These are phyloP conservation scores for Suillus subluteus DNA, from an alignment of 768 basidiomycete species.

Conservation along the genomic window DNA sequence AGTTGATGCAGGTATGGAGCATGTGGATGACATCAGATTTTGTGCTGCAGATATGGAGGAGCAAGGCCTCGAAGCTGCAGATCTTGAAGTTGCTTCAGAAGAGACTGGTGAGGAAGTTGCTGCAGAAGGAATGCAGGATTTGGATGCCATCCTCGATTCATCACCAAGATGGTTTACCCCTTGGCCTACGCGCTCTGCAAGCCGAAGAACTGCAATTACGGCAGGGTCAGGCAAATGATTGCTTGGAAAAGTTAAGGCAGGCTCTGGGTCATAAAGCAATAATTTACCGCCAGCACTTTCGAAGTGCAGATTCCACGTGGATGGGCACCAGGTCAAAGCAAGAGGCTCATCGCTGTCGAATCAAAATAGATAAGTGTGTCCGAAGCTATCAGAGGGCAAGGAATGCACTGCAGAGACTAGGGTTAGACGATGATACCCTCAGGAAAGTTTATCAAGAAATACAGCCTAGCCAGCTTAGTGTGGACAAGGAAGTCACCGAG, in stretches of 20 bases:
- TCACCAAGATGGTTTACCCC: background rate
- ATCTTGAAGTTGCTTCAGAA: background rate
- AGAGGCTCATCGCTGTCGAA: background rate
- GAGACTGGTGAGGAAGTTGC: background rate
- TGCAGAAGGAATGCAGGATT: conserved; percentile 10
- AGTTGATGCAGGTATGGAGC: background rate
- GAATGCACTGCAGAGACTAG: background rate
- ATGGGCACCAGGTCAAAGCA: conserved; percentile 11
- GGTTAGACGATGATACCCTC: background rate
- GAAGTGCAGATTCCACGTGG: conserved; percentile 3
- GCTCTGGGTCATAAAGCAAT: conserved; percentile 9
- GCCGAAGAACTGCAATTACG: background rate
- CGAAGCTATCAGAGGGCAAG: conserved; percentile 7
- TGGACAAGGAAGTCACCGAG: conserved; percentile 14
- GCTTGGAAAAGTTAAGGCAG: conserved; percentile 2
- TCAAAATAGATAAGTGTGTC: conserved; percentile 7
- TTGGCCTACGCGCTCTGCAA: background rate
- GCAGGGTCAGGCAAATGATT: conserved; percentile 10
- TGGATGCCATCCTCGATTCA: conserved; percentile 13
- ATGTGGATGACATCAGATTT: background rate
- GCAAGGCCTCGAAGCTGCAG: background rate
- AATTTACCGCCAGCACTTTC: conserved; percentile 7
- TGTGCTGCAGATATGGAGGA: background rate
- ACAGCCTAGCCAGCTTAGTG: background rate
- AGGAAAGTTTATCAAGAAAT: background rate